Conservation (phyloP, 805 yeast genomes). For the Torulaspora gathmanii region DNA sequence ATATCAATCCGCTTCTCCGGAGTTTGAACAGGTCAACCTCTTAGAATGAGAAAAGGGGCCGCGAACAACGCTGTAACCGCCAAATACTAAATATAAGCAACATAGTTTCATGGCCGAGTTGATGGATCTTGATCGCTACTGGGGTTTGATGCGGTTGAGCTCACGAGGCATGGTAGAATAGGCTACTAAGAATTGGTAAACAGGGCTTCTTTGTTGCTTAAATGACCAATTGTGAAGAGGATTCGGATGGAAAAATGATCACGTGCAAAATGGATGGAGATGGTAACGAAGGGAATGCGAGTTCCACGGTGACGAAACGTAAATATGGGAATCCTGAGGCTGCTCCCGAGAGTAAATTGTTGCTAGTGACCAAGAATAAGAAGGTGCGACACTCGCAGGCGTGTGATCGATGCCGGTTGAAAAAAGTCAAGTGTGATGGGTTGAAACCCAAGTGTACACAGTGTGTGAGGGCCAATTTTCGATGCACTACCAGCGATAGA, state of each 20-base stretch:
- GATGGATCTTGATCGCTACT: too few species aligned
- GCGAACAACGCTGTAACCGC: too few species aligned
- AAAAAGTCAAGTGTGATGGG: constrained; percentile 75
- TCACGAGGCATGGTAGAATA: background rate
- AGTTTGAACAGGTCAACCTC: too few species aligned
- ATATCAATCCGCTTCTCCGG: too few species aligned
- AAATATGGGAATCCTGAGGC: constrained; percentile 21
- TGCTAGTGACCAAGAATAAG: constrained; percentile 26
- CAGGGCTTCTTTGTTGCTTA: background rate
- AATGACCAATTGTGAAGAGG: constrained; percentile 1
- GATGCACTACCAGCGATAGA: constrained; percentile 68
- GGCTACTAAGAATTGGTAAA: background rate
- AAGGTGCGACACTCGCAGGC: constrained; percentile 61
- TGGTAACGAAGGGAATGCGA: background rate
- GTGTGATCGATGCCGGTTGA: constrained; percentile 73
- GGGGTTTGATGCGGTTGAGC: too few species aligned
- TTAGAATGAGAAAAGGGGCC: too few species aligned
- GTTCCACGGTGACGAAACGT: constrained; percentile 9
- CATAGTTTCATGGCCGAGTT: too few species aligned
- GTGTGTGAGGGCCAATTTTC: constrained; percentile 59
- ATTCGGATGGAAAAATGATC: background rate
- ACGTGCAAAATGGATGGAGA: background rate
- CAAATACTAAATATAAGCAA: too few species aligned
- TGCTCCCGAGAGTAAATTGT: constrained; percentile 23
- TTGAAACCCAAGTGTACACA: constrained; percentile 61